Evolutionary conservation across 2,329 filamentous ascomycete genomes (phyloP).

Genomic region (Fusarium penzigii): DNA sequence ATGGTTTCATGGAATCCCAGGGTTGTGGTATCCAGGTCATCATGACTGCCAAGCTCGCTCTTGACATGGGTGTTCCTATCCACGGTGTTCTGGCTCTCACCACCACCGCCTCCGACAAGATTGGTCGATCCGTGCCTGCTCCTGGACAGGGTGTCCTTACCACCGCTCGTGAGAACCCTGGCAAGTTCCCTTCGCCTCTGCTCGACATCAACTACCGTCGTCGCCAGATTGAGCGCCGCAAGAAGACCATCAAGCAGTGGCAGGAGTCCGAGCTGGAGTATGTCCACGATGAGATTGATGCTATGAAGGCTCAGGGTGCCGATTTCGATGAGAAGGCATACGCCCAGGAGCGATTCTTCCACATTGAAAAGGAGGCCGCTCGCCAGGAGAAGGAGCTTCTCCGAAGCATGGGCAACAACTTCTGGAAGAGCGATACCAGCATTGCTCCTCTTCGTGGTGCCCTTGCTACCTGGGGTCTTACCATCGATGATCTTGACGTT

Average conservation of each 20-base stretch:
- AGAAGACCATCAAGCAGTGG: slow-evolving; percentile 94
- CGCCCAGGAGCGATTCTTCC: slow-evolving; percentile 76
- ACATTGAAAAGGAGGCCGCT: slow-evolving; percentile 82
- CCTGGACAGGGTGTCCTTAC: slow-evolving; percentile 97
- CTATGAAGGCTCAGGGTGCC: slow-evolving; percentile 78
- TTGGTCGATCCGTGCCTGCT: slow-evolving; percentile 93
- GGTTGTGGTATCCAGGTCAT: slow-evolving; percentile 98
- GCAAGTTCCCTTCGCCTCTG: slow-evolving; percentile 92
- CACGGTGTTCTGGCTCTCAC: slow-evolving; percentile 93
- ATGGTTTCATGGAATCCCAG: slow-evolving; percentile 99
- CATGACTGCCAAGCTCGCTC: slow-evolving; percentile 93
- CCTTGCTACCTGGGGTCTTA: slow-evolving; percentile 96
- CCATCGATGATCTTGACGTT: slow-evolving; percentile 91
- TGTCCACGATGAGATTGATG: slow-evolving; percentile 86
- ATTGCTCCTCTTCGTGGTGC: slow-evolving; percentile 96
- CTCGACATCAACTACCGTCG: slow-evolving; percentile 97
- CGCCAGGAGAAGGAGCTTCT: slow-evolving; percentile 93
- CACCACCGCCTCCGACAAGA: slow-evolving; percentile 97
- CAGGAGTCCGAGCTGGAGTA: slow-evolving; percentile 93
- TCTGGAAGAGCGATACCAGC: slow-evolving; percentile 94
- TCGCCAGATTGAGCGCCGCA: slow-evolving; percentile 90
- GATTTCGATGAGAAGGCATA: slow-evolving; percentile 84
- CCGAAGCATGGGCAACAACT: slow-evolving; percentile 92
- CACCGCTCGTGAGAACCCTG: slow-evolving; percentile 84
- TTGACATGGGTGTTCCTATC: slow-evolving; percentile 98